These are phyloP conservation scores for Umbilicaria muhlenbergii DNA, from an alignment of 495 filamentous ascomycete species.

Conservation along the genomic window DNA sequence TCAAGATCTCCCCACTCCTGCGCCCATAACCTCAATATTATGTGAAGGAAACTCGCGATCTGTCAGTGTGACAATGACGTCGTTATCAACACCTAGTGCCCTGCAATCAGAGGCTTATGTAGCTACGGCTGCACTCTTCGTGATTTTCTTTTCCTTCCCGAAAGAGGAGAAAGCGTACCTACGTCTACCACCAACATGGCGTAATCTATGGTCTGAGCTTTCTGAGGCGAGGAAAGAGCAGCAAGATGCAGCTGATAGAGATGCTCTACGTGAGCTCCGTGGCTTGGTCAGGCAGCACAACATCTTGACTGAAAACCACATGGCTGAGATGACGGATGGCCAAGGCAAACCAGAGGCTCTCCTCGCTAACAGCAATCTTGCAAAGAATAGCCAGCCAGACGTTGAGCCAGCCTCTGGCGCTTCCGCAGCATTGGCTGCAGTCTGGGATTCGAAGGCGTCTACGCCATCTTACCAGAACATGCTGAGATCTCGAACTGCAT, in stretches of 20 bases:
- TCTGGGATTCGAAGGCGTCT: constrained; percentile 56
- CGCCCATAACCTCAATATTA: constrained; percentile 23
- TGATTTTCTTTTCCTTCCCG: constrained; percentile 55
- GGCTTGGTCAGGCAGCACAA: constrained; percentile 39
- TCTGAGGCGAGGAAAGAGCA: constrained; percentile 50
- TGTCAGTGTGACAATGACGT: constrained; percentile 52
- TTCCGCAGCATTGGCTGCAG: constrained; percentile 37
- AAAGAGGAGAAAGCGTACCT: constrained; percentile 79
- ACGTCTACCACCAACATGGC: constrained; percentile 62
- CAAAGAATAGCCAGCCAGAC: constrained; percentile 2
- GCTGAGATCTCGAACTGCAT: constrained; percentile 41
- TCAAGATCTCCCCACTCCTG: constrained; percentile 38
- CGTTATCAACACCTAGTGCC: constrained; percentile 54
- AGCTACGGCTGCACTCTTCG: constrained; percentile 66
- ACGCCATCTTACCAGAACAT: constrained; percentile 36
- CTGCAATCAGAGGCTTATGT: constrained; percentile 79
- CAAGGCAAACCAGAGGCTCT: neutral
- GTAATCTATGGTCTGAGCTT: constrained; percentile 75
- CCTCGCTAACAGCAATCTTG: neutral
- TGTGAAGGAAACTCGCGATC: constrained; percentile 28
- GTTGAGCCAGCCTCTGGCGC: constrained; percentile 24
- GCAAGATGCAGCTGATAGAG: constrained; percentile 51
- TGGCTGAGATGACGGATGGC: neutral
- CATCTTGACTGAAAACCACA: constrained; percentile 19
- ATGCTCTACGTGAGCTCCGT: constrained; percentile 43